Conservation (phyloP, 1,284 basidiomycete genomes). For the Cryptococcus hybrid region DNA sequence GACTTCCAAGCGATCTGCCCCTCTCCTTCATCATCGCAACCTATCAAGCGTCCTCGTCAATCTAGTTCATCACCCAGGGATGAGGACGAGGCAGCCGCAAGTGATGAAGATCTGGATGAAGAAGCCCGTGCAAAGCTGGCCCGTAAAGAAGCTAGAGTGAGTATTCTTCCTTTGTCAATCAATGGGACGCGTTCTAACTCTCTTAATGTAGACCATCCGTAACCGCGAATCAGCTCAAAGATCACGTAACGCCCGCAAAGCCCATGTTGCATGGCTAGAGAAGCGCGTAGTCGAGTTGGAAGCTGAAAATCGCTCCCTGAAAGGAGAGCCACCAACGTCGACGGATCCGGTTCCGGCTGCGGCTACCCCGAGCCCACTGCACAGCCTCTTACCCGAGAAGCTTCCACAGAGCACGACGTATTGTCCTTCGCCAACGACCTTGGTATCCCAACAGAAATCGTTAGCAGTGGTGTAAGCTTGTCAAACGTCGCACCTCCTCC, state of each 20-base stretch:
- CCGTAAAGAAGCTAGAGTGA: conserved; percentile 2
- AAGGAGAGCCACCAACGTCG: not conserved
- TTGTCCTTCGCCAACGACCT: not conserved
- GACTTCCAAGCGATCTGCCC: not conserved
- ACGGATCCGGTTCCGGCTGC: not conserved
- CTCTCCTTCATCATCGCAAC: not conserved
- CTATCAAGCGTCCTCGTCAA: not conserved
- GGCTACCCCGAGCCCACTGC: not conserved
- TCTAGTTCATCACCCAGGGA: not conserved
- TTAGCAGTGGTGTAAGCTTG: not conserved
- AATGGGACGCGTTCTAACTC: not conserved
- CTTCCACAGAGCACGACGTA: not conserved
- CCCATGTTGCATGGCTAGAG: not conserved
- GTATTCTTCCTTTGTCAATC: not conserved
- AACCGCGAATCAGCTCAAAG: conserved; percentile 2
- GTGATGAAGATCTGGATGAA: not conserved
- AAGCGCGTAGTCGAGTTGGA: not conserved
- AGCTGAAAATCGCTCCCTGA: not conserved
- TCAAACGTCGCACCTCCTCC: not conserved
- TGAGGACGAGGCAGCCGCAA: not conserved
- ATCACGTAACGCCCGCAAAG: not conserved
- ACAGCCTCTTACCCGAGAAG: not conserved
- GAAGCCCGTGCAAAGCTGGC: not conserved
- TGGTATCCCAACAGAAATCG: not conserved
- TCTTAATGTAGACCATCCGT: not conserved